These are phyloP conservation scores for Achaetomium macrosporum DNA, from an alignment of 2,329 filamentous ascomycete species.

Conservation along the genomic window DNA sequence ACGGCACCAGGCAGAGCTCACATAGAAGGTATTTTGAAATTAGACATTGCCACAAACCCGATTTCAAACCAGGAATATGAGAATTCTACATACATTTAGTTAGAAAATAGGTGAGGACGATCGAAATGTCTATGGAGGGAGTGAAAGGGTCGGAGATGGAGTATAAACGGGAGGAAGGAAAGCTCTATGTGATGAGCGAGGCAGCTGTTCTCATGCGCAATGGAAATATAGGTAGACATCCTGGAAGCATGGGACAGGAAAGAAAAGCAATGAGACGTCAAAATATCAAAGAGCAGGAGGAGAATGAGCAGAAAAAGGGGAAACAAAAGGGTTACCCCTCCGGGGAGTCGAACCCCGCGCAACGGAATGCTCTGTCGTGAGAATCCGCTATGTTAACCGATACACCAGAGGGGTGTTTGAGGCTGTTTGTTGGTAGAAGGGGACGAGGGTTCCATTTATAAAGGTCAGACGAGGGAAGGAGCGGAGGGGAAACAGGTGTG, in stretches of 20 bases:
- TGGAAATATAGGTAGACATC: neutral
- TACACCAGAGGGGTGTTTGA: constrained; percentile 15
- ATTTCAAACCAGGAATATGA: too few species aligned
- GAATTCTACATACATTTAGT: too few species aligned
- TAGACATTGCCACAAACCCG: too few species aligned
- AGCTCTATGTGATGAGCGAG: too few species aligned
- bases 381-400: constrained; percentile 18
- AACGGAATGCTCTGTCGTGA: constrained; percentile 10
- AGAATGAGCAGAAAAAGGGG: too few species aligned
- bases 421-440: constrained; percentile 4
- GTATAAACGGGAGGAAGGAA: too few species aligned
- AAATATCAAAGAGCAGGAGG: neutral
- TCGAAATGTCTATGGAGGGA: too few species aligned
- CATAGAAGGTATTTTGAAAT: too few species aligned
- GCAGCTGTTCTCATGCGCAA: too few species aligned
- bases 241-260: neutral
- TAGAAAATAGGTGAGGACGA: too few species aligned
- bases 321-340: constrained; percentile 5
- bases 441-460: neutral
- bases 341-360: constrained; percentile 16
- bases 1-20: too few species aligned
- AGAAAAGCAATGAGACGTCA: neutral
- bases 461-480: neutral
- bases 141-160: too few species aligned
- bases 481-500: neutral